Base-by-base conservation (phyloP, 345 rosid species). In the Cardiospermum halicacabum region DNA sequence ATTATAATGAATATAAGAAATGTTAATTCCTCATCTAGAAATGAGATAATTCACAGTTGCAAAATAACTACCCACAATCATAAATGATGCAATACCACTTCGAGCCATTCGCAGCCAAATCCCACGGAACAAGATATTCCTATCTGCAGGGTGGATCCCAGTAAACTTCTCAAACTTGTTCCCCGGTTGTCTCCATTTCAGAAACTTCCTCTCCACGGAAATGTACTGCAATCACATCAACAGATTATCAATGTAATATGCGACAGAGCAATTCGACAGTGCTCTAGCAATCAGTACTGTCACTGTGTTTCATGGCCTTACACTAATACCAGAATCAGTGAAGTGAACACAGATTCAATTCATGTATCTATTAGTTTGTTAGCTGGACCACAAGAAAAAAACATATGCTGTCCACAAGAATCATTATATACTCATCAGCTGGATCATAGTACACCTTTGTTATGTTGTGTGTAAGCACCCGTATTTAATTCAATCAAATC, bases 121-220 rank as follows among this genome's bases (percentile, higher is more conserved):
- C 16, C 96, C 99, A 4, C 79, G 82, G 59, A 81, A 83, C 81
- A 94, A 73, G 5, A 91, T 60, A 30, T 74, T 81, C 69, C 92
- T 74, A 58, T 94, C 99, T 40, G 89, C 71, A 32, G 99, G 99
- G 81, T 91, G 99, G 65, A 91, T 87, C 36, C 99, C 99, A n/a
- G 95, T 66, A 62, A 69, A 47, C 74, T 85, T 91, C 78, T 94
- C 97, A 59, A 91, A 85, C 62, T 82, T 75, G 48, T 83, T 91
- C 11, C 99, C 99, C 0, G 97, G 99, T 59, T 47, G 77, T 24
- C 73, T 83, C 91, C 91, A 91, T 77, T 71, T 87, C 21, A 94
- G 77, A 71, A 91, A 70, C 75, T 62, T 87, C 72, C 96, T 87
- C 77, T 94, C 99, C 82, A 78, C 76, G 30, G 79, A 64, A 34